Evolutionary conservation across 345 rosid species (phyloP).

Genomic region (Eucalyptus regnans): DNA sequence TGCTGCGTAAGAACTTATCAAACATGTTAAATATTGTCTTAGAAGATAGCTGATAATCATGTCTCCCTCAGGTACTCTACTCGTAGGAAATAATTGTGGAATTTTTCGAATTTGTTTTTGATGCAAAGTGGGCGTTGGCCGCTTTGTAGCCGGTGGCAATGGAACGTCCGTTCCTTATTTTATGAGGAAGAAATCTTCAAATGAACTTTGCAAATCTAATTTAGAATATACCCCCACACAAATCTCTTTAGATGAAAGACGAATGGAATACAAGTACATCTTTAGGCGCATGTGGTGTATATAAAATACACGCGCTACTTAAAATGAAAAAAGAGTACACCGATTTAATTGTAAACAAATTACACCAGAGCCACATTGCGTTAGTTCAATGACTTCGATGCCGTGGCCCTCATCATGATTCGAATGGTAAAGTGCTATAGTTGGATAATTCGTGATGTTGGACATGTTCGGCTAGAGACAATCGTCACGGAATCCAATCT

Average conservation of each 20-base stretch:
- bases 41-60: not conserved
- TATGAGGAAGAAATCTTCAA: not conserved
- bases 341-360: not conserved
- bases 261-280: not conserved
- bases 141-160: not conserved
- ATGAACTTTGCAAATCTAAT: not conserved
- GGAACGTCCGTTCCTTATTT: not conserved
- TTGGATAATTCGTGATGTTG: not conserved
- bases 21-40: not conserved
- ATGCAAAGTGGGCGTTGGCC: not conserved
- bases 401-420: not conserved
- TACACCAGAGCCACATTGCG: not conserved
- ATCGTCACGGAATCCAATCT: not conserved
- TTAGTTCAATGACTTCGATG: not conserved
- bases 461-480: not conserved
- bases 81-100: not conserved
- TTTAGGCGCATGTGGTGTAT: not conserved
- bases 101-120: not conserved
- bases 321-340: not conserved
- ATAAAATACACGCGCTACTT: not conserved
- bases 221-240: not conserved
- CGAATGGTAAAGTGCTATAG: not conserved
- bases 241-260: not conserved
- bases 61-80: not conserved
- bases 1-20: not conserved